phyloP scores from a whole-genome alignment of 768 basidiomycete genomes.

The Suillus brevipes region DNA sequence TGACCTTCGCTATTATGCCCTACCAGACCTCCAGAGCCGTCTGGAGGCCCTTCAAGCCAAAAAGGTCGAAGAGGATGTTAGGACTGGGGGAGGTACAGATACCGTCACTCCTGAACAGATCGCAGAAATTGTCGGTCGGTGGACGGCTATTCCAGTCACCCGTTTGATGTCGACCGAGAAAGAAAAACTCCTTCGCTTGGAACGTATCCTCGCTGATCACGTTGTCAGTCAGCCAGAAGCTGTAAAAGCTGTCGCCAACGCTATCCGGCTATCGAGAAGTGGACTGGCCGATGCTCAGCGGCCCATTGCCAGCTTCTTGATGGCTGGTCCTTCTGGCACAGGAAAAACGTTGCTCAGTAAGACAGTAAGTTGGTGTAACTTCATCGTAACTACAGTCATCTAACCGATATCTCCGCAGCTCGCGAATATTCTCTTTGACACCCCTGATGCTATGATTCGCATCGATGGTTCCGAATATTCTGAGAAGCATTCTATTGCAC shows the following conservation, averaged over 20 bases:
- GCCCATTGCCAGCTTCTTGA: constrained; percentile 91
- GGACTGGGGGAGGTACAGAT: constrained; percentile 54
- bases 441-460: constrained; percentile 87
- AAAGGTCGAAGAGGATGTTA: constrained; percentile 69
- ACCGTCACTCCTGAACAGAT: constrained; percentile 87
- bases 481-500: constrained; percentile 73
- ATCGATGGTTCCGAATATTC: constrained; percentile 95
- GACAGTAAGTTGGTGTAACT: constrained; percentile 53
- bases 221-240: constrained; percentile 93
- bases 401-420: constrained; percentile 50
- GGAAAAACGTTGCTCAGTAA: constrained; percentile 91
- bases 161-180: constrained; percentile 85
- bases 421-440: constrained; percentile 87
- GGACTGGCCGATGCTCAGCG: constrained; percentile 88
- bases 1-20: constrained; percentile 87
- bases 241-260: constrained; percentile 90
- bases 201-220: constrained; percentile 71
- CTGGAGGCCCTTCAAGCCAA: constrained; percentile 71
- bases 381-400: background rate
- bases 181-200: constrained; percentile 86
- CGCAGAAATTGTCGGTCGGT: constrained; percentile 89
- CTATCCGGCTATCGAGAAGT: constrained; percentile 88
- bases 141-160: constrained; percentile 92
- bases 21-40: constrained; percentile 81
- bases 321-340: constrained; percentile 90